Evolutionary conservation across 2,329 filamentous ascomycete species (phyloP).

Genomic region (Fusarium sp.): DNA sequence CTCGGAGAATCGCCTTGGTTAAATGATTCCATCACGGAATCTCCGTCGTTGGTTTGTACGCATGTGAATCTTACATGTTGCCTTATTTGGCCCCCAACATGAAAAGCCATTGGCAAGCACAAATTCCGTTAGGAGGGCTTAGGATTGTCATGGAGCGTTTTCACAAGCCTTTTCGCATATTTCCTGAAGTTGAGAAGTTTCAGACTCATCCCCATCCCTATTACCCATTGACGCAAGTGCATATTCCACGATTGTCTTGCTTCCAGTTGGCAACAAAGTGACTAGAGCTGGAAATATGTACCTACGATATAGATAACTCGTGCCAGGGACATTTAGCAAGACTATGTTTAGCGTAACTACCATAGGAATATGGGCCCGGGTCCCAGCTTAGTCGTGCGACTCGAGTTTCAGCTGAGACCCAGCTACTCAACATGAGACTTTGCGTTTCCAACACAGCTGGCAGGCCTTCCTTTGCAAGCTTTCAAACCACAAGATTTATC

Average conservation of each 20-base stretch:
- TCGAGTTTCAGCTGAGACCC: background rate
- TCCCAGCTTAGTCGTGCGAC: background rate
- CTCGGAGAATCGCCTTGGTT: background rate
- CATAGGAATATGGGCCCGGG: background rate
- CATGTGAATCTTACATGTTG: background rate
- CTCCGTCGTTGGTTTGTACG: background rate
- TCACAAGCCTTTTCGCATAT: background rate
- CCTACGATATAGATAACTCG: background rate
- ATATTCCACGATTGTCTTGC: background rate
- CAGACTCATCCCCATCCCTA: too few species aligned
- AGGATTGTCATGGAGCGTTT: background rate
- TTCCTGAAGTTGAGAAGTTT: background rate
- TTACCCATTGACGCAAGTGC: too few species aligned
- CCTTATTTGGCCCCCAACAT: background rate
- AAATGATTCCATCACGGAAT: background rate
- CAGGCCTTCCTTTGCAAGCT: too few species aligned
- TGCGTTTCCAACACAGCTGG: too few species aligned
- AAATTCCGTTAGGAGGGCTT: background rate
- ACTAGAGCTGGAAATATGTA: background rate
- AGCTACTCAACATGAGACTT: background rate
- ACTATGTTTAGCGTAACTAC: background rate
- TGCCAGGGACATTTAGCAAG: background rate
- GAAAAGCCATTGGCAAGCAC: background rate
- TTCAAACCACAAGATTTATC: too few species aligned
- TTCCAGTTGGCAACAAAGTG: background rate